Evolutionary conservation across 2,329 filamentous ascomycete species (phyloP), one percentile per base, ranked within the genome.

Genomic region (Colletotrichum gloeosporioides): DNA sequence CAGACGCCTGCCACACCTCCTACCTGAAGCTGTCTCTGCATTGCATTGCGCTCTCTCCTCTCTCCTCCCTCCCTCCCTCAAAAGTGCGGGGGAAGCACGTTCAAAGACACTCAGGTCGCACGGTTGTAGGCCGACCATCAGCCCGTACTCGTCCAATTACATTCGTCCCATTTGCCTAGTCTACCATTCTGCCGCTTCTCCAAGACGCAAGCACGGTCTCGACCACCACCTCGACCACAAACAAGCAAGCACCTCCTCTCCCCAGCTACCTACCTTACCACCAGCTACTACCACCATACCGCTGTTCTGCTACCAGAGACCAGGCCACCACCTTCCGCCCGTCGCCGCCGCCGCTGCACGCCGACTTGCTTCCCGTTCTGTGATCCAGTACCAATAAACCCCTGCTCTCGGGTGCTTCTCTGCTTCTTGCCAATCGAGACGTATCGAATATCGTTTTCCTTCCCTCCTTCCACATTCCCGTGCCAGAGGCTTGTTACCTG

Each of bases 401-500:
- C 70, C 70, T 76, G 74, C 74, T 76, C 74, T 76, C 74, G 74
- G 74, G 70, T 74, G 63, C 70, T 65, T 73, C 64, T 22, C 74
- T 76, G 74, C 74, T 73, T 73, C 70, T 69, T 73, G 57, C 49
- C 64, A 64, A 73, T 69, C 74, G 64, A 76, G 74, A 76, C 74
- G 34, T 76, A 73, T 73, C 70, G 63, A 69, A 73, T 53, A 70
- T 53, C 49, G 44, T 61, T 75, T 71, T 73, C 25, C 70, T 71
- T 65, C 12, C 64, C 29, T 76, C 32, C 70, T 76, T 73, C 44
- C 44, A 69, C 59, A 69, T 55, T 61, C 63, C 22, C 29, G 32
- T 74, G 55, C 70, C 70, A 69, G 71, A 76, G 74, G 74, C 74
- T 74, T 69, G 74, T 74, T 63, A 71, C 73, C 76, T 75, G 75